Conservation (phyloP, 441 rosid species). For the Gossypium schwendimanii region DNA sequence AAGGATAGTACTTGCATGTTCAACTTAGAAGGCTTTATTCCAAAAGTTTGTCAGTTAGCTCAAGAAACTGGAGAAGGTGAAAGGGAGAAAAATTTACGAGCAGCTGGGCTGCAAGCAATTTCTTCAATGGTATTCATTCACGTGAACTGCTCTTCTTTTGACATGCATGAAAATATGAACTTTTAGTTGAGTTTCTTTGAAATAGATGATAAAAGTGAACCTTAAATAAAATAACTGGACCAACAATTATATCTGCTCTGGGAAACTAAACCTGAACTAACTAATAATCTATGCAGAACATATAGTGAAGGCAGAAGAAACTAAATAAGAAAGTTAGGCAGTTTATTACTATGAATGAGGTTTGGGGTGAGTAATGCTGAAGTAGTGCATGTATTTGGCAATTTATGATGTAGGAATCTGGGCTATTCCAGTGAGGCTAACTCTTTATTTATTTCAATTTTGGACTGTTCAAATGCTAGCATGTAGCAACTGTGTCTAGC, state of each 20-base stretch:
- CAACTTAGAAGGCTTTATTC: constrained; percentile 76
- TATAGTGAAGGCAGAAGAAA: not conserved
- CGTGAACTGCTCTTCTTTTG: constrained; percentile 1
- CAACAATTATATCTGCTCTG: not conserved
- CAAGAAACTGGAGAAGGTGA: constrained; percentile 73
- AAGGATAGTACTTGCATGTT: constrained; percentile 68
- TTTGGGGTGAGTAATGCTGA: not conserved
- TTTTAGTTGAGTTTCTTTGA: not conserved
- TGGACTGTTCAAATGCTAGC: not conserved
- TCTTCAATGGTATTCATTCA: constrained; percentile 52
- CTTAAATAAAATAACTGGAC: constrained; percentile 11
- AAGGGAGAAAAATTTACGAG: constrained; percentile 43
- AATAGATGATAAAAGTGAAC: not conserved
- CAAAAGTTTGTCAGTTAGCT: constrained; percentile 70
- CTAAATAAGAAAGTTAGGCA: not conserved
- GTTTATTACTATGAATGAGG: not conserved
- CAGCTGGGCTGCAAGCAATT: constrained; percentile 62
- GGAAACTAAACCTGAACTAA: not conserved
- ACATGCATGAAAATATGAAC: not conserved
- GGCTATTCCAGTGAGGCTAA: not conserved
- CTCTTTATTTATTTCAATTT: not conserved
- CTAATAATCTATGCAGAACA: not conserved
- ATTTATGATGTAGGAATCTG: not conserved
- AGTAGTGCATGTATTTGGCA: not conserved
- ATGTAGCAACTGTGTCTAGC: not conserved